These are phyloP conservation scores for Tuber magnatum DNA, from an alignment of 495 filamentous ascomycete genomes.

Conservation along the genomic window DNA sequence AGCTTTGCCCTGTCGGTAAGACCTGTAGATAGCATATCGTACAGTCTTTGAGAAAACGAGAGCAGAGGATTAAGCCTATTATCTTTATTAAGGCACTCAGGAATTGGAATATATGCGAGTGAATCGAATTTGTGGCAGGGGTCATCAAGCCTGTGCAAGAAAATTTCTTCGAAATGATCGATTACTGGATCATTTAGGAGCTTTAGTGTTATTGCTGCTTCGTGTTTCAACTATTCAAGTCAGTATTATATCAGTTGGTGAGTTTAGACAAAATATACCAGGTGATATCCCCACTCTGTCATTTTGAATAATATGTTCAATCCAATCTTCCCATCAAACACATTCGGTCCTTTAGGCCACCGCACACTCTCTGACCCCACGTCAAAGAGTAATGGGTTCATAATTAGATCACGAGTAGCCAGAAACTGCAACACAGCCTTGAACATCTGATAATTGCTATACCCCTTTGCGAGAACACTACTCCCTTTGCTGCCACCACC, in stretches of 20 bases:
- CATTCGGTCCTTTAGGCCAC: slow-evolving; percentile 44
- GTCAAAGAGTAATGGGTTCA: slow-evolving; percentile 55
- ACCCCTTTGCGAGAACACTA: slow-evolving; percentile 63
- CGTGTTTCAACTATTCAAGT: slow-evolving; percentile 51
- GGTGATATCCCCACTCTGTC: slow-evolving; percentile 71
- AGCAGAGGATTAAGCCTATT: slow-evolving; percentile 35
- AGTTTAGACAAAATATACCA: slow-evolving; percentile 42
- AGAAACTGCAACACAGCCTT: slow-evolving; percentile 83
- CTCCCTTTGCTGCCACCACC: slow-evolving; percentile 62
- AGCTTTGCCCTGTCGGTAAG: slow-evolving; percentile 65
- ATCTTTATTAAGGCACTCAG: background rate
- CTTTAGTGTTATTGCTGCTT: slow-evolving; percentile 62
- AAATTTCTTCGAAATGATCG: slow-evolving; percentile 75
- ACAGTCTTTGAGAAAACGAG: slow-evolving; percentile 49
- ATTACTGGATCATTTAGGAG: slow-evolving; percentile 64
- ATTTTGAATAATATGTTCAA: slow-evolving; percentile 89
- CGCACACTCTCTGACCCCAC: slow-evolving; percentile 38
- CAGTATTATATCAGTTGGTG: slow-evolving; percentile 18
- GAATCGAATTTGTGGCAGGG: slow-evolving; percentile 67
- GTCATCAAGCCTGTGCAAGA: slow-evolving; percentile 65
- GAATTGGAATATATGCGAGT: slow-evolving; percentile 43
- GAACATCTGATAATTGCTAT: slow-evolving; percentile 90
- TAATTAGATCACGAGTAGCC: slow-evolving; percentile 58
- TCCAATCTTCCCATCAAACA: slow-evolving; percentile 63
- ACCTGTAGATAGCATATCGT: slow-evolving; percentile 58